These are phyloP conservation scores for Peltaster fructicola DNA, from an alignment of 2,329 filamentous ascomycete genomes.

Conservation along the genomic window DNA sequence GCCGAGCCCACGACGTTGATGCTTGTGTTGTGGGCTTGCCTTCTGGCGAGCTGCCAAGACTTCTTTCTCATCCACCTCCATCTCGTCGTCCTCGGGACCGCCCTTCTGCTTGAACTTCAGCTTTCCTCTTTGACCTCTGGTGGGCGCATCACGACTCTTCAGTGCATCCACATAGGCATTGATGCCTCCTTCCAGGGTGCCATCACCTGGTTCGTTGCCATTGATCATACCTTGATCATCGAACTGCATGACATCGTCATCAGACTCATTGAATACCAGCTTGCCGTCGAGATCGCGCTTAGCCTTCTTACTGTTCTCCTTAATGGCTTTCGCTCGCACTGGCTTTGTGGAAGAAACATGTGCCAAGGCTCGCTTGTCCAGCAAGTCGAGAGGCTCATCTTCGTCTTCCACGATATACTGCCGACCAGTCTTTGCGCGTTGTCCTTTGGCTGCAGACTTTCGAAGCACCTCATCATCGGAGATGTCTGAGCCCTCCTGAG, in stretches of 20 bases:
- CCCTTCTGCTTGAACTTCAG: constrained; percentile 40
- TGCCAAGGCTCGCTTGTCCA: constrained; percentile 74
- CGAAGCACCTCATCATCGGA: constrained; percentile 41
- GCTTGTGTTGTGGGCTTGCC: too few relatives aligned
- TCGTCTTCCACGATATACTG: constrained; percentile 89
- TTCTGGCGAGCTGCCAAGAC: constrained; percentile 20
- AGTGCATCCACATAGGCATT: constrained; percentile 46
- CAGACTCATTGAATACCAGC: constrained; percentile 49
- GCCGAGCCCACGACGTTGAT: constrained; percentile 15
- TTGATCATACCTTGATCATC: constrained; percentile 33
- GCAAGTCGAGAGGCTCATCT: constrained; percentile 82
- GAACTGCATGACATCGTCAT: constrained; percentile 36
- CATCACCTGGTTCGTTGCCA: constrained; percentile 20
- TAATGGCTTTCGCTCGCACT: constrained; percentile 36
- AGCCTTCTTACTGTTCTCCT: constrained; percentile 34
- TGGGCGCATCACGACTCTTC: constrained; percentile 39
- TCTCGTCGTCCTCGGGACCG: constrained; percentile 23
- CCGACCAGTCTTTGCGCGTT: constrained; percentile 41
- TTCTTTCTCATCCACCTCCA: constrained; percentile 29
- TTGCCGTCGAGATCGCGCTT: constrained; percentile 64
- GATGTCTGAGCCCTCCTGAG: constrained; percentile 40
- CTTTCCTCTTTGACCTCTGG: constrained; percentile 40
- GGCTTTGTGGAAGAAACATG: constrained; percentile 89
- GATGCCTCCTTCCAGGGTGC: constrained; percentile 31
- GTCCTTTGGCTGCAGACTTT: constrained; percentile 29